A percentile compares a stretch with the other conserved stretches of the same genome.
These are phyloP conservation scores for Phytophthora pistaciae DNA, from an alignment of 352 stramenopile species.

Conservation along the genomic window DNA sequence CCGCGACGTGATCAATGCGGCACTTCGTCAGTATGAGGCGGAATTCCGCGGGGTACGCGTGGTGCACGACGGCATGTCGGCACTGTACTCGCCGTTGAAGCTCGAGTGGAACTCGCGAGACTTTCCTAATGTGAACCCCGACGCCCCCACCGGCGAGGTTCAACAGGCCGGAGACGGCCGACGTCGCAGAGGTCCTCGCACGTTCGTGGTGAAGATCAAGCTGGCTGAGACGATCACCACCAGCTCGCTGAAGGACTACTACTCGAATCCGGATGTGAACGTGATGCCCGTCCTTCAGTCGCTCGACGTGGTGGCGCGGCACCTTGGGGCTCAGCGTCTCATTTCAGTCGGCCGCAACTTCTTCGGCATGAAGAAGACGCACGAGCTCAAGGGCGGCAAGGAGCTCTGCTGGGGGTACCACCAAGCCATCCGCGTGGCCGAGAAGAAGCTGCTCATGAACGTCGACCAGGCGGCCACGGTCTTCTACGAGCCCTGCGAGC, in stretches of 20 bases:
- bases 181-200: conserved; percentile 33
- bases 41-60: conserved; percentile 54
- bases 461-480: conserved; percentile 75
- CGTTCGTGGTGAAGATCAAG: conserved; percentile 73
- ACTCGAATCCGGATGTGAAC: conserved; percentile 59
- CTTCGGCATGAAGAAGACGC: conserved; percentile 69
- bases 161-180: conserved; percentile 18
- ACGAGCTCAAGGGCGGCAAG: conserved; percentile 64
- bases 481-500: conserved; percentile 60
- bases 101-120: conserved; percentile 57
- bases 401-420: conserved; percentile 81
- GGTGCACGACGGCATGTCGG: conserved; percentile 68
- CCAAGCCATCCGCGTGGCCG: conserved; percentile 64
- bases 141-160: conserved; percentile 16
- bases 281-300: conserved; percentile 69
- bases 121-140: conserved; percentile 60
- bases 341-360: conserved; percentile 75
- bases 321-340: conserved; percentile 59
- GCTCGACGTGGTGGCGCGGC: conserved; percentile 66
- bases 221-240: conserved; percentile 20
- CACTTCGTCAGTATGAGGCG: conserved; percentile 47
- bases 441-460: conserved; percentile 70
- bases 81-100: conserved; percentile 53
- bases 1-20: conserved; percentile 59
- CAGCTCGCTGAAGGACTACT: conserved; percentile 2